Conservation (phyloP, 78 protist genomes). For the Dictyostelium capitatum region DNA sequence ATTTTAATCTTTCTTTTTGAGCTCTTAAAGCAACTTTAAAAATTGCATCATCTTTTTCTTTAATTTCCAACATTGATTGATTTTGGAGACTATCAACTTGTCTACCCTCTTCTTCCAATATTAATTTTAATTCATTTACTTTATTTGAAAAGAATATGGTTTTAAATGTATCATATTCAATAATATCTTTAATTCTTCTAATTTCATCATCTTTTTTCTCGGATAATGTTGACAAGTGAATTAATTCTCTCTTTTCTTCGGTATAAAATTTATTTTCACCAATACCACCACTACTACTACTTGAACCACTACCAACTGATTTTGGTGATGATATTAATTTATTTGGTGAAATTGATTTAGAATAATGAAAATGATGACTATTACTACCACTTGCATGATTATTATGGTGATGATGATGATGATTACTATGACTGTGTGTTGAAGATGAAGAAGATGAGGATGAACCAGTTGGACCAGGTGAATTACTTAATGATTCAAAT, state of each 20-base stretch:
- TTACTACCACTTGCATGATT: background rate
- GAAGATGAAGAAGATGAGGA: constrained; percentile 17
- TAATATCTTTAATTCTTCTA: constrained; percentile 53
- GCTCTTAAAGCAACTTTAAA: constrained; percentile 65
- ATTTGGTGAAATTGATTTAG: constrained; percentile 35
- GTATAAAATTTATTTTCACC: background rate
- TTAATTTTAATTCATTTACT: constrained; percentile 33
- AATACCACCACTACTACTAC: background rate
- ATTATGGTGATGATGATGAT: background rate
- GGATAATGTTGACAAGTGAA: background rate
- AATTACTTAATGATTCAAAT: constrained; percentile 51
- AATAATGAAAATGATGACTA: constrained; percentile 1
- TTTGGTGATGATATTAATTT: constrained; percentile 39
- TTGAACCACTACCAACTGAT: background rate
- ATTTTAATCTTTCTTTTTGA: constrained; percentile 56
- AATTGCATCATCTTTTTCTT: constrained; percentile 70
- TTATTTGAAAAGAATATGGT: constrained; percentile 29
- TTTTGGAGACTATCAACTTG: constrained; percentile 53
- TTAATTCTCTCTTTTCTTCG: constrained; percentile 64
- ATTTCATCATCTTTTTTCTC: constrained; percentile 67
- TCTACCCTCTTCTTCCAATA: constrained; percentile 66
- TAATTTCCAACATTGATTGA: constrained; percentile 36
- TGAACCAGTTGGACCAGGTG: background rate
- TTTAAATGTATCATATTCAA: constrained; percentile 39
- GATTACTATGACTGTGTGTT: background rate